Percentiles rank a stretch among this genome's conserved stretches.
Evolutionary conservation across 768 basidiomycete species (phyloP).

Genomic region (Termitomyces eurrhizus): DNA sequence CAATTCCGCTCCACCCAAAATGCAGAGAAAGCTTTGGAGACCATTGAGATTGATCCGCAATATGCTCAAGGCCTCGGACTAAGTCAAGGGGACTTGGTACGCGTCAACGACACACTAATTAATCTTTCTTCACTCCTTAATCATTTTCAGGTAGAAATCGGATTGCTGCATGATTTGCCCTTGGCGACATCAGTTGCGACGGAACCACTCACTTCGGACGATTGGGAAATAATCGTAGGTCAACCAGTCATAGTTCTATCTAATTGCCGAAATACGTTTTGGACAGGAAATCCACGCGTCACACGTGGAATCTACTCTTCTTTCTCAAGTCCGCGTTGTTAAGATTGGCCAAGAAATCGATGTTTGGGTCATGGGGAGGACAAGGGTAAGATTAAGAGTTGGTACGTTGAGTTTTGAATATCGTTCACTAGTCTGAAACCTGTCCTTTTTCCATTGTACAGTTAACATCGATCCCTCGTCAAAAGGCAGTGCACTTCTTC

Average conservation of each 20-base stretch:
- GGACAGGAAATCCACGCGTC: conserved; percentile 88
- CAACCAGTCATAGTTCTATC: background rate
- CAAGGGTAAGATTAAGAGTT: conserved; percentile 76
- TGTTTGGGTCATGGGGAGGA: conserved; percentile 89
- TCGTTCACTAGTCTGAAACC: background rate
- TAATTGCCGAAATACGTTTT: background rate
- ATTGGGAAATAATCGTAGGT: conserved; percentile 96
- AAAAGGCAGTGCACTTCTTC: conserved; percentile 59
- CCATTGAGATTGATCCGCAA: conserved; percentile 94
- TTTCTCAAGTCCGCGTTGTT: conserved; percentile 91
- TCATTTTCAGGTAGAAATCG: conserved; percentile 75
- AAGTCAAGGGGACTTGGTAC: conserved; percentile 66
- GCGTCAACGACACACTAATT: conserved; percentile 22
- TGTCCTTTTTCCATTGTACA: conserved; percentile 22
- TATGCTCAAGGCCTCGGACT: conserved; percentile 79
- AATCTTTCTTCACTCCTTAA: background rate
- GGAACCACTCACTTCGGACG: conserved; percentile 86
- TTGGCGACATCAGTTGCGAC: conserved; percentile 74
- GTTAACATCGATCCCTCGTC: conserved; percentile 60
- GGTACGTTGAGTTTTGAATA: conserved; percentile 48
- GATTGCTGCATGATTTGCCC: conserved; percentile 79
- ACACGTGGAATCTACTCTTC: conserved; percentile 86
- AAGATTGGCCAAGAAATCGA: conserved; percentile 82
- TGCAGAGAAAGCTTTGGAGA: conserved; percentile 61
- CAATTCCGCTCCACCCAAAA: conserved; percentile 49